A percentile compares a stretch with the other conserved stretches of the same genome.
Conservation (phyloP, 257 asterid genomes). For the Handroanthus guayacan region DNA sequence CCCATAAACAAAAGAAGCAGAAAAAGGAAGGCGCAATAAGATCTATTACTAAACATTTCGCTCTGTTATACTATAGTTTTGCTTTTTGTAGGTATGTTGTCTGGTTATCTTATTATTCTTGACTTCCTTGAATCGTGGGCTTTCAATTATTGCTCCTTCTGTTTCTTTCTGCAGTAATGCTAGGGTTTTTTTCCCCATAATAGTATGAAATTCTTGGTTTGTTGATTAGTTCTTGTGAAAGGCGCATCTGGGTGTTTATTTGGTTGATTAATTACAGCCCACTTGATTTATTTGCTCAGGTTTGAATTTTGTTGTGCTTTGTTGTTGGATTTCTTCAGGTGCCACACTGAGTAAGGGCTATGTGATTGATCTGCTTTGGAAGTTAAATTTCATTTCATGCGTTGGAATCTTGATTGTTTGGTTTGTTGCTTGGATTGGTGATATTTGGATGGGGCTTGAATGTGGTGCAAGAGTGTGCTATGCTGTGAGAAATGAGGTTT, state of each 20-base stretch:
- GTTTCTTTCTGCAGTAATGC: conserved; percentile 56
- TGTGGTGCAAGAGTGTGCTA: conserved; percentile 50
- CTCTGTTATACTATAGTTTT: conserved; percentile 33
- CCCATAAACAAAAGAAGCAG: conserved; percentile 40
- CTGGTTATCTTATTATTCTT: conserved; percentile 48
- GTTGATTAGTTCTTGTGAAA: conserved; percentile 27
- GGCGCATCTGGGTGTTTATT: conserved; percentile 9
- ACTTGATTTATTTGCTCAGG: conserved; percentile 33
- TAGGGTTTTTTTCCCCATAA: conserved; percentile 53
- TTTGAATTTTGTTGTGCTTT: conserved; percentile 31
- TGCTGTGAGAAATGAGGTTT: conserved; percentile 79
- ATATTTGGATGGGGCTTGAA: conserved; percentile 43
- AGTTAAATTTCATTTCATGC: conserved; percentile 27
- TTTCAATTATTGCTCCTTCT: conserved; percentile 49
- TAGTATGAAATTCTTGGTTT: conserved; percentile 28
- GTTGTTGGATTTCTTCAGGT: conserved; percentile 31
- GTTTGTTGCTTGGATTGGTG: conserved; percentile 29
- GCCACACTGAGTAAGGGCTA: conserved; percentile 26
- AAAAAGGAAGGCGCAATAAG: conserved; percentile 40
- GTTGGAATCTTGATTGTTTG: conserved; percentile 31
- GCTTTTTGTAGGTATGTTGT: conserved; percentile 41
- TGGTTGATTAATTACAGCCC: conserved; percentile 35
- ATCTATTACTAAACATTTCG: conserved; percentile 39
- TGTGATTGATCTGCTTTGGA: conserved; percentile 38
- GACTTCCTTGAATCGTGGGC: conserved; percentile 70